These are phyloP conservation scores for Claviceps digitariae DNA, from an alignment of 2,329 filamentous ascomycete species.

Conservation along the genomic window DNA sequence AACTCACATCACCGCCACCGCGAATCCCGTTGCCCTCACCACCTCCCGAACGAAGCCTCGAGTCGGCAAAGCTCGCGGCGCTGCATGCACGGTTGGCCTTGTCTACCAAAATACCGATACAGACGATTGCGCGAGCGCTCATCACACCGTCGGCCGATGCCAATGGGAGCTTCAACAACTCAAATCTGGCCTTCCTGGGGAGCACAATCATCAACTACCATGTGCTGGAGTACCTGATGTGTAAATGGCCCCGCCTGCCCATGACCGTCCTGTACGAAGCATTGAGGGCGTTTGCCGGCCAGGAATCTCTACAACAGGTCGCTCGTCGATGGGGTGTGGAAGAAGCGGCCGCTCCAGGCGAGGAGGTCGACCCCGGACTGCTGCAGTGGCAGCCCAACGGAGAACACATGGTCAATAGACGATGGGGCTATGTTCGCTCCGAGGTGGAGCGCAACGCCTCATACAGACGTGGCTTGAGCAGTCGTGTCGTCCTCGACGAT, in stretches of 20 bases:
- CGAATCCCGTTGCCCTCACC: conserved; percentile 51
- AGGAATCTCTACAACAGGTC: conserved; percentile 58
- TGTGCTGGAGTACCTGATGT: conserved; percentile 74
- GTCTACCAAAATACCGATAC: conserved; percentile 65
- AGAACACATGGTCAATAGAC: conserved; percentile 30
- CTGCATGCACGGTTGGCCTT: conserved; percentile 82
- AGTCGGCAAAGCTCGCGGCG: conserved; percentile 81
- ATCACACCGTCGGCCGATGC: conserved; percentile 75
- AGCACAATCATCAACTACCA: conserved; percentile 78
- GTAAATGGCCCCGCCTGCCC: conserved; percentile 81
- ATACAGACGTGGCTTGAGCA: conserved; percentile 56
- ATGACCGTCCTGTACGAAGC: conserved; percentile 78
- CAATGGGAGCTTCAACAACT: conserved; percentile 76
- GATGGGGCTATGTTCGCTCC: conserved; percentile 37
- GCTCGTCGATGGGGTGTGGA: conserved; percentile 87
- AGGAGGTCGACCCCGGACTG: conserved; percentile 82
- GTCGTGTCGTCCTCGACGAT: conserved; percentile 68
- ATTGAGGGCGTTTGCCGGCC: conserved; percentile 71
- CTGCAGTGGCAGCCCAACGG: conserved; percentile 58
- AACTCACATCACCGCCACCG: conserved; percentile 7
- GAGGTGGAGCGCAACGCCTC: conserved; percentile 32
- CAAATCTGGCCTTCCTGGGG: conserved; percentile 67
- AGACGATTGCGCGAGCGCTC: conserved; percentile 75
- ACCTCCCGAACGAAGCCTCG: conserved; percentile 47
- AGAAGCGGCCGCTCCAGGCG: conserved; percentile 68